Evolutionary conservation across 768 basidiomycete genomes (phyloP), one percentile per base, ranked within the genome.

Genomic region (Phaffia tasmanica): DNA sequence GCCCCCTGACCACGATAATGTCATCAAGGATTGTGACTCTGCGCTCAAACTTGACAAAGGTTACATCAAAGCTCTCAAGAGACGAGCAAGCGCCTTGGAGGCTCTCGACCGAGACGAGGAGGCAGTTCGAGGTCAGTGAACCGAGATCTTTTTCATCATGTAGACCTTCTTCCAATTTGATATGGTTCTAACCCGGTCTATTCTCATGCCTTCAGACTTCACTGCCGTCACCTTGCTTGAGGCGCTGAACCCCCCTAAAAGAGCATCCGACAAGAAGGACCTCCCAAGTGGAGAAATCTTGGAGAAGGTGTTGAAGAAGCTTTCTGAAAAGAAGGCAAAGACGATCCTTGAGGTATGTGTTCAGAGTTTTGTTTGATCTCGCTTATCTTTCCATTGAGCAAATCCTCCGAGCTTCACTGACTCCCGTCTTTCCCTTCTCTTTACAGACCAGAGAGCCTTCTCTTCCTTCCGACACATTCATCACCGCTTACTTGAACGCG

Each of bases 201-300:
- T 15, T 32, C 23, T 30, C 1, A 21, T 27, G 18, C 16, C 42
- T 15, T 3, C 70, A 92, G 94, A 99, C 76, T 98, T 85, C 80
- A 97, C 94, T 0, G 89, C 94, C n/a, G 86, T 88, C 0, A 91
- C 93, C 19, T 94, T 99, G 70, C 82, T 99, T 51, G 90, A 93
- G 76, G 85, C 86, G 73, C 95, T 98, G 83, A 62, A 67, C 27
- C 66, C 66, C 11, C 66, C 60, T 19, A 67, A 67, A 54, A 27
- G 50, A 19, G 66, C 60, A 18, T 30, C 59, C 19, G 23, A 46
- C 3, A 56, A 46, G 27, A 81, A 85, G 74, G 90, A 93, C 73
- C 83, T 87, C 69, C 71, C 79, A 0, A 86, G 91, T 1, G 83
- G 87, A 4, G 81, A 84, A 62, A 80, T 88, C 0, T 90, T 98